Percentiles rank a stretch among this genome's conserved stretches.
Evolutionary conservation across 768 basidiomycete genomes (phyloP).

Genomic region (Mycena metata): DNA sequence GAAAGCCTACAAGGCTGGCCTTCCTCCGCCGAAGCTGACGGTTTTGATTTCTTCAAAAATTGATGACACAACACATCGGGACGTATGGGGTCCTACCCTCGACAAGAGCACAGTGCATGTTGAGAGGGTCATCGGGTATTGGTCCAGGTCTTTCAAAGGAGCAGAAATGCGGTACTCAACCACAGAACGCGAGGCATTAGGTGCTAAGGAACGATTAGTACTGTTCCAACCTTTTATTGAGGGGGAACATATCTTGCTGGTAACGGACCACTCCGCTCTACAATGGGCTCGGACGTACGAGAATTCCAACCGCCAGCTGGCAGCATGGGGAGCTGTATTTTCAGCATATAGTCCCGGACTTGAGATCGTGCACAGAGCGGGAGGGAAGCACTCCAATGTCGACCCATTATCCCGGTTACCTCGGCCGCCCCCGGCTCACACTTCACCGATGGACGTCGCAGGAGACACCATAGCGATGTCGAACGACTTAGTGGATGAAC

Average conservation of each 20-base stretch:
- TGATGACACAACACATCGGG: no score
- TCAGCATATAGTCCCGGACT: constrained; percentile 40
- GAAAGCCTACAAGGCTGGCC: constrained; percentile 10
- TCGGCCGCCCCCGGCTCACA: no score
- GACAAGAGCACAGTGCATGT: no score
- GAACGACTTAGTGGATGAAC: no score
- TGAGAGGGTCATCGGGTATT: constrained; percentile 40
- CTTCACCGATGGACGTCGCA: no score
- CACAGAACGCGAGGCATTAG: not conserved
- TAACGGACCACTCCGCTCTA: no score
- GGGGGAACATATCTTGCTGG: not conserved
- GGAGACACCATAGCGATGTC: no score
- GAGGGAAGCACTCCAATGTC: constrained; percentile 44
- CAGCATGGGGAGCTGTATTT: constrained; percentile 43
- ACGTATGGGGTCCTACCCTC: no score
- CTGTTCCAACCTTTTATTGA: constrained; percentile 10
- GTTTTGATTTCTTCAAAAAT: no score
- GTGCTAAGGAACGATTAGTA: not conserved
- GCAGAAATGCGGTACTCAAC: not conserved
- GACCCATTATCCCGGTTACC: no score
- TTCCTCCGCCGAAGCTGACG: not conserved
- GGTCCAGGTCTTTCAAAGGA: not conserved
- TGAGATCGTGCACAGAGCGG: constrained; percentile 45
- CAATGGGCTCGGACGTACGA: no score
- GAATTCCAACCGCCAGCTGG: constrained; percentile 18